phyloP scores from a whole-genome alignment of 208 protist species.

The Trypanosoma theileri region DNA sequence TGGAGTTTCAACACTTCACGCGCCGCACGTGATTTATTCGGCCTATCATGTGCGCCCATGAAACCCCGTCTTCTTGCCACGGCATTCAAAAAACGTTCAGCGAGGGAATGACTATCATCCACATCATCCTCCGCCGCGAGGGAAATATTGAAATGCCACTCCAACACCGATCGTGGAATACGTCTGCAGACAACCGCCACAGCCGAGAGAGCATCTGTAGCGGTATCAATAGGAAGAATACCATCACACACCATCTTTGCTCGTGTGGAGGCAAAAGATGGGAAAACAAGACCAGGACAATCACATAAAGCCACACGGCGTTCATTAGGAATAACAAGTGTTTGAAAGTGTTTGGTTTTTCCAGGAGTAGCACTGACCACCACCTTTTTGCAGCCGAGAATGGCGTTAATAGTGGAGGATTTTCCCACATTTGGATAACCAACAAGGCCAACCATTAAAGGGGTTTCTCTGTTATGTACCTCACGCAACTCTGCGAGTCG shows the following conservation, averaged over 20 bases:
- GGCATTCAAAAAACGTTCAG: slow-evolving; percentile 80
- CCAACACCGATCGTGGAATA: slow-evolving; percentile 61
- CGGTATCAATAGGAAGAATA: slow-evolving; percentile 93
- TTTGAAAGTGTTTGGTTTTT: slow-evolving; percentile 99
- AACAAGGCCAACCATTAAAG: slow-evolving; percentile 93
- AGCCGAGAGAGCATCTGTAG: slow-evolving; percentile 70
- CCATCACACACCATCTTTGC: slow-evolving; percentile 97
- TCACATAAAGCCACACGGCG: slow-evolving; percentile 94
- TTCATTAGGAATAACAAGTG: slow-evolving; percentile 91
- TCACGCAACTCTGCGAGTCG: slow-evolving; percentile 58
- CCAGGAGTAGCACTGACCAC: slow-evolving; percentile 96
- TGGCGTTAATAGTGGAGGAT: slow-evolving; percentile 97
- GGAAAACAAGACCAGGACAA: slow-evolving; percentile 98
- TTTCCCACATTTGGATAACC: slow-evolving; percentile 99
- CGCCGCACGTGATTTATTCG: slow-evolving; percentile 90
- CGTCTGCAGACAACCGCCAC: slow-evolving; percentile 61
- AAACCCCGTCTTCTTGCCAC: slow-evolving; percentile 88
- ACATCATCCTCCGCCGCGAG: slow-evolving; percentile 63
- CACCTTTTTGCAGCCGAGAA: slow-evolving; percentile 94
- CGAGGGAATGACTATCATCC: slow-evolving; percentile 61
- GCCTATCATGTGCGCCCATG: slow-evolving; percentile 93
- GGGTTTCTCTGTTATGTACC: slow-evolving; percentile 39
- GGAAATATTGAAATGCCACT: slow-evolving; percentile 61
- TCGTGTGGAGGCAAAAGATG: slow-evolving; percentile 87
- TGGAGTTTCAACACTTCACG: slow-evolving; percentile 96